A percentile compares a stretch with the other conserved stretches of the same genome.
phyloP scores from a whole-genome alignment of 257 asterid genomes.

The Gentiana dahurica region DNA sequence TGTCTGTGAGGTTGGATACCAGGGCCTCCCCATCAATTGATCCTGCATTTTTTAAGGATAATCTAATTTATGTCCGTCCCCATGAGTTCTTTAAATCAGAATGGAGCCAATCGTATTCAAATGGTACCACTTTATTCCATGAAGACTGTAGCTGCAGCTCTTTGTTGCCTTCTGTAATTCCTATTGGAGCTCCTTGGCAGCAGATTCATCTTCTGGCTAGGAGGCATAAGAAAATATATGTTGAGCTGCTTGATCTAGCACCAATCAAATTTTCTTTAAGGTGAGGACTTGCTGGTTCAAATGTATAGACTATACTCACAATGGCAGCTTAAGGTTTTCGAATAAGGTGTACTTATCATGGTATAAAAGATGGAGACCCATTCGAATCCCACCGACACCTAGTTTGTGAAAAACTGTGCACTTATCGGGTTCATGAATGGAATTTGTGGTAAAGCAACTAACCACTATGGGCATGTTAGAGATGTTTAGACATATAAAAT shows the following conservation, averaged over 20 bases:
- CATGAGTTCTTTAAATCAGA: conserved; percentile 19
- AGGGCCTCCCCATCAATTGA: conserved; percentile 38
- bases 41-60: conserved; percentile 24
- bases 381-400: too few relatives aligned
- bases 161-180: conserved; percentile 50
- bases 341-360: too few relatives aligned
- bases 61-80: conserved; percentile 19
- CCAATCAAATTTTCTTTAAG: conserved; percentile 79
- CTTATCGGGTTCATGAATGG: too few relatives aligned
- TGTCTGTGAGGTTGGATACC: conserved; percentile 52
- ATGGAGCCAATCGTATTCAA: conserved; percentile 24
- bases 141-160: conserved; percentile 26
- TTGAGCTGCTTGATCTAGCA: conserved; percentile 75
- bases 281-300: conserved; percentile 16
- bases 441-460: too few relatives aligned
- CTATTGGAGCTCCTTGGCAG: conserved; percentile 99
- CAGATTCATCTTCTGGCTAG: conserved; percentile 60
- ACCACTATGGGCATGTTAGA: too few relatives aligned
- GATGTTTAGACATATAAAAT: too few relatives aligned
- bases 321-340: neutral
- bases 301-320: neutral
- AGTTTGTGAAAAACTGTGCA: too few relatives aligned
- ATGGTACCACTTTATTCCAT: conserved; percentile 19
- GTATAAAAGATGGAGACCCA: too few relatives aligned
- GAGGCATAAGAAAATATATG: conserved; percentile 76